Base-by-base conservation (phyloP, 2,329 filamentous ascomycete genomes). In the Fonsecaea erecta region DNA sequence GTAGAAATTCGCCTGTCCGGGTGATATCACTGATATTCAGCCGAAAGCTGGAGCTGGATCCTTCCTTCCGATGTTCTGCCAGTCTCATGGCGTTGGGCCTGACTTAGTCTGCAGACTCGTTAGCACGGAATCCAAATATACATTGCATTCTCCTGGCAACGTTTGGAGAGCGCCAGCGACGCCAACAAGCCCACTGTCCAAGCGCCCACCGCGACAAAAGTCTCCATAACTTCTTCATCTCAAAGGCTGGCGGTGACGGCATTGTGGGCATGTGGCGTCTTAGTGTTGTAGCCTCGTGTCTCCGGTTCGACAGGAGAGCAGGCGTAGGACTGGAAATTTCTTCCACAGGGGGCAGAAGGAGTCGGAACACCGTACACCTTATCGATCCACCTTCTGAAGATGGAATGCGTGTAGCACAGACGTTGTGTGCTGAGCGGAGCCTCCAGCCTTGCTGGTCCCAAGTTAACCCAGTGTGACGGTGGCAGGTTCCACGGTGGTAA, bases 1-100 rank as follows among this genome's bases (percentile, higher is more conserved):
- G 58, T 46, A 21, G 16, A 24, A 53, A 18, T 12, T 61, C 34
- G 51, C 58, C 48, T 61, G 48, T 54, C 58, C 34, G 58, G 48
- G 32, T 61, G 51, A 61, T 53, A 26, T 46, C 21, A 21, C 18
- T 26, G 51, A 11, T 5, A 54, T 54, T 61, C 48, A 61, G 48
- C 48, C 58, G 54, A 26, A 54, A 46, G 58, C 11, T 37, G 12
- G n/a, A 35, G 32, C 30, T 26, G 2, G 12, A 3, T 40, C 18
- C 32, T 18, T 21, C 5, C 16, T 37, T 34, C 24, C 30, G n/a
- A 40, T 12, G 18, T 53, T 43, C 57, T 30, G 43, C 34, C 32
- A 32, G 43, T 18, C 14, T 32, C 56, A 16, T 52, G 37, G 43
- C 43, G 21, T 30, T 28, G 43, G 57, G 6, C 43, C 28, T 30